Base-by-base conservation (phyloP, 176 grass and related monocot species). In the Otatea glauca region DNA sequence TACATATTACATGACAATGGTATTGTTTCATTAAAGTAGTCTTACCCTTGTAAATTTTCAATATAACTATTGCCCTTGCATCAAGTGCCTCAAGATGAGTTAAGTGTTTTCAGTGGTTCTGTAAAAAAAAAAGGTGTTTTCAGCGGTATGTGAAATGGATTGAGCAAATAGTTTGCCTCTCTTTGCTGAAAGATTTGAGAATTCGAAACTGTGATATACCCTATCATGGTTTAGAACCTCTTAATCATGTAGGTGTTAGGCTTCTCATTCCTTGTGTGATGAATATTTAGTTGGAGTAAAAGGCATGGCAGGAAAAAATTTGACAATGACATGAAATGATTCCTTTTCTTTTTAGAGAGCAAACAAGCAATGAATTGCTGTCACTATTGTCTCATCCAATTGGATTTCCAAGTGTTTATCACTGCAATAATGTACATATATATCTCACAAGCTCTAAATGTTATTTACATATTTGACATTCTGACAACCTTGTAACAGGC, bases 401-500 rank as follows among this genome's bases (percentile, higher is more conserved):
- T 21, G 4, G 56, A 77, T 14, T 39, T 73, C 59, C 42, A 44
- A 24, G 35, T 64, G 21, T 59, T 77, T 65, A 71, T 76, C 49
- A 55, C 21, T 68, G 68, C 23, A 74, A 65, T 81, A 63, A 41
- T 49, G n/a, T 67, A n/a, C 17, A 29, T 76, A 27, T 75, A 9
- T 32, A 24, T 62, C 20, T 24, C 35, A 58, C 23, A 68, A n/a
- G 38, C 38, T 77, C 6, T 17, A 43, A 68, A 12, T 77, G 23
- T 69, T 78, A 18, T 74, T 69, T 84, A 41, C 62, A 75, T n/a
- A 21, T 61, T 65, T 86, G 65, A 81, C 43, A 70, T 72, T 77
- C 35, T 55, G 43, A 61, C 50, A n/a, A 60, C 60, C 25, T 88
- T 91, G 9, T 75, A 55, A 84, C 37, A 95, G 96, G 77, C 83